Conservation (phyloP, 148 eudicot genomes). For the Amaranthus palmeri region DNA sequence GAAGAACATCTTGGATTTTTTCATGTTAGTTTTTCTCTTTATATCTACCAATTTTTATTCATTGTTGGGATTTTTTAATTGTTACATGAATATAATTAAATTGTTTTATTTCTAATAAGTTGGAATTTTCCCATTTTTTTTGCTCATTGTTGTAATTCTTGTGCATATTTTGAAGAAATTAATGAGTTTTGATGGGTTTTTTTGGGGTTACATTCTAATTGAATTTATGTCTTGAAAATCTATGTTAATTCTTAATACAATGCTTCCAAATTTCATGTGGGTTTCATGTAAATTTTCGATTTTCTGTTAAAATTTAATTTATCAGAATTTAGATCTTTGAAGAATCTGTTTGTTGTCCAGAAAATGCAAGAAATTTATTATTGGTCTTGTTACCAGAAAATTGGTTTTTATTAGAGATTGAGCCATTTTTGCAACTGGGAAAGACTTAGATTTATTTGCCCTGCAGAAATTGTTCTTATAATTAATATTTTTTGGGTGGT, state of each 20-base stretch:
- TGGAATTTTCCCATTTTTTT: background rate
- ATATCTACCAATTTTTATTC: background rate
- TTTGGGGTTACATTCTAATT: background rate
- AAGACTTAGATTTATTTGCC: background rate
- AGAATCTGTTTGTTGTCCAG: too few relatives aligned
- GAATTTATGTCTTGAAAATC: background rate
- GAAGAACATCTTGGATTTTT: slow-evolving; percentile 91
- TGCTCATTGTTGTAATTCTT: background rate
- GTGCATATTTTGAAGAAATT: background rate
- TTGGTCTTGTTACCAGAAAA: too few relatives aligned
- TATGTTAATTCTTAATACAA: background rate
- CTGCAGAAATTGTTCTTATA: background rate
- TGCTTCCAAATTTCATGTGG: background rate
- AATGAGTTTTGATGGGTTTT: too few relatives aligned
- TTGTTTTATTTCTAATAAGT: background rate
- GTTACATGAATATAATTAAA: background rate
- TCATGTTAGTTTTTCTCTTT: slow-evolving; percentile 48
- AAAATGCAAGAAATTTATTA: too few relatives aligned
- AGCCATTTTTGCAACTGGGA: background rate
- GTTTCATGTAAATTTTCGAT: background rate
- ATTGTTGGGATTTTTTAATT: background rate
- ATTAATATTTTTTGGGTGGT: background rate
- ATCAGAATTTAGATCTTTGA: too few relatives aligned
- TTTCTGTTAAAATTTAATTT: too few relatives aligned
- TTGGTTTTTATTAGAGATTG: background rate